Evolutionary conservation across 345 rosid species (phyloP), one percentile per base, ranked within the genome.

Genomic region (Tarenaya hassleriana): DNA sequence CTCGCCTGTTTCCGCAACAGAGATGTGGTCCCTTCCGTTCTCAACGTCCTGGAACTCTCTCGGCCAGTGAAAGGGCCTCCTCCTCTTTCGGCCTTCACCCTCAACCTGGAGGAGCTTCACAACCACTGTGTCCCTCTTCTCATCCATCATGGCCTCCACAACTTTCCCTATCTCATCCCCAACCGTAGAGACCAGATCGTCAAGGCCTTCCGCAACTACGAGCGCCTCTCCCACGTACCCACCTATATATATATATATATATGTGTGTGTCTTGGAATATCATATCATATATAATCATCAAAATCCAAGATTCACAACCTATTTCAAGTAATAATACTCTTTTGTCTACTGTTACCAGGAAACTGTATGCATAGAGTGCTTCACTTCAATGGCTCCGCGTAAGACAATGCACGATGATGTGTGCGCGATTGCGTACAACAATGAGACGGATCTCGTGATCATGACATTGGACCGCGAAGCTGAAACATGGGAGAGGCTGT

Each of bases 371-470:
- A 57, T 65, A 58, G 64, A 58, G 47, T 74, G 75, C 55, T 74
- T 41, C 69, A 71, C 79, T 9, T 56, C 75, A 0, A 52, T 63
- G 41, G 73, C 77, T 0, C 79, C 75, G 3, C 35, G 60, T 29
- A 46, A 58, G 19, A 62, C 74, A 1, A 65, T 77, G 74, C 79
- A 77, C 16, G 77, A 77, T 7, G 75, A 75, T 12, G 64, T 74
- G 15, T 71, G 79, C 11, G 2, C 73, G 0, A 33, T 74, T 41
- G 65, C 77, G 5, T 56, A 68, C 37, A 71, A 63, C 13, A 74
- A 71, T 37, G 54, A 47, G 21, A 58, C 67, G 4, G 62, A 72
- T 41, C 24, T 71, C 8, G 66, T 77, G 20, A 32, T 74, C 35
- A 16, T 77, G 39, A 71, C 68, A 4, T 61, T 73, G 12, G 57